These are phyloP conservation scores for Ammopiptanthus mongolicus DNA, from an alignment of 306 rosid genomes.

Conservation along the genomic window DNA sequence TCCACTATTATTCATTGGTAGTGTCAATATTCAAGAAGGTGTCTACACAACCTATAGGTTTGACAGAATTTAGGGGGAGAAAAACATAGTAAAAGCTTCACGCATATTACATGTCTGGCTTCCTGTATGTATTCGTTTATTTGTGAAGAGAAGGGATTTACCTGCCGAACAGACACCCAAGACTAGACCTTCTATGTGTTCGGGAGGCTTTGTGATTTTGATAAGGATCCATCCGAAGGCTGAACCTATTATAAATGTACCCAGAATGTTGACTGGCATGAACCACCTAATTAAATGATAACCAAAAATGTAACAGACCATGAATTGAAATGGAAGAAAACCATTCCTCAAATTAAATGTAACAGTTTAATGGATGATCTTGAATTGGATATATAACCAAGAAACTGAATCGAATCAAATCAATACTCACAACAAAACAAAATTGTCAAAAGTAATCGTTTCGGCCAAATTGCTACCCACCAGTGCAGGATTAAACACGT, in stretches of 20 bases:
- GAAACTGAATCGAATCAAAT: not conserved
- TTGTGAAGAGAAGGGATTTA: conserved; percentile 14
- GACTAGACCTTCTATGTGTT: conserved; percentile 37
- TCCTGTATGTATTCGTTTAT: not conserved
- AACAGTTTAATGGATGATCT: not conserved
- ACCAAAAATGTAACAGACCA: not conserved
- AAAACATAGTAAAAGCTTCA: not conserved
- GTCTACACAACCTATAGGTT: too few relatives aligned
- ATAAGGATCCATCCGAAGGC: conserved; percentile 45
- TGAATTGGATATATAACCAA: not conserved
- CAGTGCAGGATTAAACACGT: conserved; percentile 49
- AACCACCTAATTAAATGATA: conserved; percentile 41
- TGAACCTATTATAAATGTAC: conserved; percentile 41
- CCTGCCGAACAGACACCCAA: conserved; percentile 51
- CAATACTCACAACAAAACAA: conserved; percentile 36
- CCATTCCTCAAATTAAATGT: not conserved
- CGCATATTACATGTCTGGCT: not conserved
- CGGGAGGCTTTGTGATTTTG: conserved; percentile 40
- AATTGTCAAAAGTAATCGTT: conserved; percentile 36
- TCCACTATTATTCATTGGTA: not conserved
- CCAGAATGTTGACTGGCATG: conserved; percentile 46
- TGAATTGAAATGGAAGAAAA: not conserved
- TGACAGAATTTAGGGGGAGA: not conserved
- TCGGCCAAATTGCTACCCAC: conserved; percentile 42
- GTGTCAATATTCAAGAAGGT: not conserved